Evolutionary conservation across 1,139 yeast species (phyloP), one percentile per base, ranked within the genome.

Genomic region (Yamadazyma diddensiae): DNA sequence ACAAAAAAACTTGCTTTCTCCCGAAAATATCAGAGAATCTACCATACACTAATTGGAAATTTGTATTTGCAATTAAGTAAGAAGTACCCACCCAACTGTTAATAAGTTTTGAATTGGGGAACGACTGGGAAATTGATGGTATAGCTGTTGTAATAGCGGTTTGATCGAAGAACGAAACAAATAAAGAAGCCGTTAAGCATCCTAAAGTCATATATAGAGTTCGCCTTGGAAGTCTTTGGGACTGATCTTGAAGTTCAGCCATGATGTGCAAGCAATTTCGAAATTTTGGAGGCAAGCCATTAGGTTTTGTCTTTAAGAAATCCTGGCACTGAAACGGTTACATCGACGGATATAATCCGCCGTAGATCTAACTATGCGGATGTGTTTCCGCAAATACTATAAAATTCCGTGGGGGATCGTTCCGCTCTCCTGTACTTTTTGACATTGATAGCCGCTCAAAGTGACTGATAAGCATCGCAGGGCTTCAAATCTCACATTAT

Each of bases 71-170:
- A 33, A 70, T 59, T 26, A 70, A 50, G 6, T 70, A 61, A 2
- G 75, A 58, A 0, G 74, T 65, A 17, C 72, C 73, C 1, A 70
- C 69, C 77, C 77, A 71, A 17, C 36, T 39, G 39, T 62, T 62
- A 24, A 68, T 65, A 2, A 72, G 57, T 11, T 54, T 48, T 26
- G 61, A 53, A 1, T 71, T 62, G 23, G 53, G 36, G 24, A 70
- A 49, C 22, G 65, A 70, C 15, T 55, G 40, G 0, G 65, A 67
- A 15, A 70, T 68, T 4, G 55, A 47, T 2, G 76, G 64, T 9
- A 67, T 53, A 0, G 70, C 72, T 6, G 71, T 60, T 1, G 74
- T 58, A 2, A 70, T 55, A 15, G 72, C 62, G 1, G 70, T 64
- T 38, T 64, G 70, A 46, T 64, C 70, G 13, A 59, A 50, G 42